Evolutionary conservation across 352 stramenopile species (phyloP).

Genomic region (Pythium chondricola): DNA sequence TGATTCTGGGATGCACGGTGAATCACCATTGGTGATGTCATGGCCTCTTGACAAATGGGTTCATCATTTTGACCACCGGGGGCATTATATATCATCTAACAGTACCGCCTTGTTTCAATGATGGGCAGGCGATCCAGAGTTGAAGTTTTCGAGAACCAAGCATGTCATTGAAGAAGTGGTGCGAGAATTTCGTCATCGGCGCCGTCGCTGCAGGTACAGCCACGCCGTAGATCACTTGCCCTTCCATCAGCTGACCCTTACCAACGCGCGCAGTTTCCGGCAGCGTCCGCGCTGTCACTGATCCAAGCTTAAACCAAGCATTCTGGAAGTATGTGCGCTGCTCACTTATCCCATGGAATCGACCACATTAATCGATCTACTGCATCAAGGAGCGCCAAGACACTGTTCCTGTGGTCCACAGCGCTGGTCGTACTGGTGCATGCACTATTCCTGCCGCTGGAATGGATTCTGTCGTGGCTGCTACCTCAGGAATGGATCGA

Average conservation of each 20-base stretch:
- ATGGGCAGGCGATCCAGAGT: not conserved
- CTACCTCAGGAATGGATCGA: constrained; percentile 35
- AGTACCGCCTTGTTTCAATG: not conserved
- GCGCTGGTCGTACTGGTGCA: constrained; percentile 46
- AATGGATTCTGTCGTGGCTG: constrained; percentile 47
- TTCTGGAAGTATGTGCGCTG: constrained; percentile 32
- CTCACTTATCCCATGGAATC: not conserved
- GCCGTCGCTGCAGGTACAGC: constrained; percentile 6
- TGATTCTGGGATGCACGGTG: too few species aligned
- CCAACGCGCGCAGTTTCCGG: constrained; percentile 11
- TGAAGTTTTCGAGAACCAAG: constrained; percentile 5
- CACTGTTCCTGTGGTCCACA: constrained; percentile 43
- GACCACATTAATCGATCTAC: not conserved
- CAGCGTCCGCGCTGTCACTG: constrained; percentile 30
- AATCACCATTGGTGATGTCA: too few species aligned
- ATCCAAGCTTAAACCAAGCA: constrained; percentile 34
- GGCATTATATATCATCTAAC: too few species aligned
- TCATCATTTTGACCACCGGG: too few species aligned
- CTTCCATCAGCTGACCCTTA: not conserved
- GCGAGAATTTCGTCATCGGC: constrained; percentile 13
- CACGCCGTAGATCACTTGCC: not conserved
- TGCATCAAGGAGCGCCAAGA: constrained; percentile 33
- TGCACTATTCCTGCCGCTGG: constrained; percentile 43
- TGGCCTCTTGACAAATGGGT: too few species aligned
- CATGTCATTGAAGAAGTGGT: constrained; percentile 11